Base-by-base conservation (phyloP, 805 yeast species). In the Ogataea ramenticola region DNA sequence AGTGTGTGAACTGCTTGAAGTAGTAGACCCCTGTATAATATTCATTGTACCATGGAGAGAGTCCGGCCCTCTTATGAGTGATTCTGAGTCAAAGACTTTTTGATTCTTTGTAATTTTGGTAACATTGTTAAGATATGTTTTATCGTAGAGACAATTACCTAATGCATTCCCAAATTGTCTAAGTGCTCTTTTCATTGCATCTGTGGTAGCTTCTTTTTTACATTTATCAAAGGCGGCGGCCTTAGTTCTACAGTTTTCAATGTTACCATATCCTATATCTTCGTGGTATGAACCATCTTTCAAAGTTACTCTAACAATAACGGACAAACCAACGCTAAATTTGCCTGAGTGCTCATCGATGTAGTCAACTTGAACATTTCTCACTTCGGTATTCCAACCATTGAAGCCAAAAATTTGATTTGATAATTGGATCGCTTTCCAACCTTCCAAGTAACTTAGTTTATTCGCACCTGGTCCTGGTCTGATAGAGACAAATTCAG, bases 131-230 rank as follows among this genome's bases (percentile, higher is more conserved):
- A 83, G 59, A 46, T 80, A 82, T 41, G 77, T 79, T 53, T 81
- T 81, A 57, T 86, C 95, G 54, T 86, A 86, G n/a, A 86, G 71
- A 62, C 95, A 86, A 54, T 86, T 86, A 1, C 95, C 95, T 56
- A 86, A 63, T 0, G 86, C 80, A 51, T 82, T 77, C 33, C 95
- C 96, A 56, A 88, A 86, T 49, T 83, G 80, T 48, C 95, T 68
- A 43, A 90, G 67, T 14, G 91, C 82, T 41, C 93, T 69, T 62
- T 88, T 89, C 45, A 84, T 63, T 0, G 86, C 96, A 60, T 86
- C 90, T 0, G 90, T 84, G n/a, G 82, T 75, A 0, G 96, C 93
- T 54, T 85, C 93, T 54, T 87, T 86, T 58, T 79, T 81, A 45
- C 95, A 84, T 57, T 86, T 88, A 43, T 79, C 87, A 58, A 75